Evolutionary conservation across 139 green algal genomes (phyloP).

Genomic region (Desmodesmus armatus): DNA sequence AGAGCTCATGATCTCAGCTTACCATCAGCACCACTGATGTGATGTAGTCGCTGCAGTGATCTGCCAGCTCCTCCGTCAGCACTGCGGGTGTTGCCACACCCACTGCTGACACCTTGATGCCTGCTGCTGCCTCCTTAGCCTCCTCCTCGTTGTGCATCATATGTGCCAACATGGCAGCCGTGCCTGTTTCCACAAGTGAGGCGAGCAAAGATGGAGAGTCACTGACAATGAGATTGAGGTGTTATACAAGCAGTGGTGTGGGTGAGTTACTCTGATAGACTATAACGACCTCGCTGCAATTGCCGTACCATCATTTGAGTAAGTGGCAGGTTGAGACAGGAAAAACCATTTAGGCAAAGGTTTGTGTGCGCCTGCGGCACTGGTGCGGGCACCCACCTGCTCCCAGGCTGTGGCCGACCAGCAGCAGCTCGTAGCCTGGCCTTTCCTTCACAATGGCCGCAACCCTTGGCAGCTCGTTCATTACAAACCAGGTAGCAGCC

Average conservation of each 20-base stretch:
- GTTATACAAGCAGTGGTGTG: background rate
- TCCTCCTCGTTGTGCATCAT: conserved; percentile 33
- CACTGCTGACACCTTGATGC: conserved; percentile 12
- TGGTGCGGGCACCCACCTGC: conserved; percentile 14
- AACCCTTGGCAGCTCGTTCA: conserved; percentile 19
- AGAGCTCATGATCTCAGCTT: background rate
- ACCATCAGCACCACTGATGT: conserved; percentile 43
- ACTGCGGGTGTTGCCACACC: conserved; percentile 44
- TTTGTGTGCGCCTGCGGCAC: background rate
- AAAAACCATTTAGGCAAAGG: background rate
- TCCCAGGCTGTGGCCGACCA: conserved; percentile 45
- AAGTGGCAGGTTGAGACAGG: background rate
- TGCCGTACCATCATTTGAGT: no score
- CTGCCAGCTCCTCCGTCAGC: conserved; percentile 36
- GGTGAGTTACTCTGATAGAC: no score
- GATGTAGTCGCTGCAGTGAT: conserved; percentile 41
- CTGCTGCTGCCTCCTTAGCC: background rate
- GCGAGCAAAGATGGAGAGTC: background rate
- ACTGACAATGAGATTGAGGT: background rate
- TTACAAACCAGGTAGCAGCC: conserved; percentile 27
- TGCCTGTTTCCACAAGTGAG: conserved; percentile 14
- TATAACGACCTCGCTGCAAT: no score
- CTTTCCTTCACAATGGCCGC: background rate
- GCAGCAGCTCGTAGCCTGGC: conserved; percentile 29
- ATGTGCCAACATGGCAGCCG: conserved; percentile 41